Conservation (phyloP, 1,284 basidiomycete genomes). For the Papiliotrema fonsecae region DNA sequence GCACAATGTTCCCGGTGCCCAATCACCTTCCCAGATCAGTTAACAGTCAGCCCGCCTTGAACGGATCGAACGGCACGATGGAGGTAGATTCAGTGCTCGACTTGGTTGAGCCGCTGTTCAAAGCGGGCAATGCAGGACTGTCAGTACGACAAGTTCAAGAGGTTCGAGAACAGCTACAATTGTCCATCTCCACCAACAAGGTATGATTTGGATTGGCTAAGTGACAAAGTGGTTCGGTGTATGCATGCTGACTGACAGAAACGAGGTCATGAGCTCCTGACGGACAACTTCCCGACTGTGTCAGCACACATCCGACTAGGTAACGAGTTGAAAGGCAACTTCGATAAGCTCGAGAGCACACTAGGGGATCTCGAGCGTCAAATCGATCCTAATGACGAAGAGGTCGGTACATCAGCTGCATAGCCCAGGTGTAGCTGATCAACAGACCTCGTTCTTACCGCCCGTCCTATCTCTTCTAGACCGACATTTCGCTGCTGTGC, state of each 20-base stretch:
- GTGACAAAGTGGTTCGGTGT: too few relatives aligned
- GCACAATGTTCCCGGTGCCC: conserved; percentile 31
- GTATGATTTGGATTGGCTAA: conserved; percentile 14
- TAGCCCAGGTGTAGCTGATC: neutral
- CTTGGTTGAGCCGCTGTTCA: conserved; percentile 19
- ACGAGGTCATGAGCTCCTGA: conserved; percentile 22
- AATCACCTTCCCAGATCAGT: conserved; percentile 21
- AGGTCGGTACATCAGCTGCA: conserved; percentile 6
- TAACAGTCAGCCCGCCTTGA: conserved; percentile 5
- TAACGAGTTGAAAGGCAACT: conserved; percentile 8
- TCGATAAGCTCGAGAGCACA: conserved; percentile 9
- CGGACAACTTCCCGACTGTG: conserved; percentile 24
- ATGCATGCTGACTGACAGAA: conserved; percentile 13
- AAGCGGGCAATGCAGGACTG: conserved; percentile 7
- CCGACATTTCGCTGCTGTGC: conserved; percentile 19
- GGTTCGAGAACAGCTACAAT: conserved; percentile 18
- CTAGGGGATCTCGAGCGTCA: conserved; percentile 15
- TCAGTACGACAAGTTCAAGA: conserved; percentile 12
- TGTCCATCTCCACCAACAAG: conserved; percentile 24
- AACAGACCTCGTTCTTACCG: conserved; percentile 34
- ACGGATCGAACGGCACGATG: neutral
- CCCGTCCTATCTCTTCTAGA: conserved; percentile 18
- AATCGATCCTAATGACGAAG: conserved; percentile 16
- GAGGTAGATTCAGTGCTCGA: conserved; percentile 19
- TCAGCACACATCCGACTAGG: conserved; percentile 28